Conservation (phyloP, 495 filamentous ascomycete species). For the Daldinia decipiens region DNA sequence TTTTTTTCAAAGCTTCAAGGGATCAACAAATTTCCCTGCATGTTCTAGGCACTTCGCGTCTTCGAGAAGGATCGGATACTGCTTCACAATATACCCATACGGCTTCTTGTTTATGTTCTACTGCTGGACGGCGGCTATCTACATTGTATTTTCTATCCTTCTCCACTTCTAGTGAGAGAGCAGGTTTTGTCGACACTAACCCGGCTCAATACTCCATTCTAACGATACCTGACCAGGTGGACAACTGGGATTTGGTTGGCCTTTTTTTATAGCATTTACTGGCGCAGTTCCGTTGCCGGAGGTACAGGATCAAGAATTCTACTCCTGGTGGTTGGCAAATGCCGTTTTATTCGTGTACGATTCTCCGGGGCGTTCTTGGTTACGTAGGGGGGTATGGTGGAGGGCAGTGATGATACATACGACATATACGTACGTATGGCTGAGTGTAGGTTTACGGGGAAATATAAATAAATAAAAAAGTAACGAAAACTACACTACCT, state of each 20-base stretch:
- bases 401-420: conserved; percentile 19
- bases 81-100: conserved; percentile 39
- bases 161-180: conserved; percentile 10
- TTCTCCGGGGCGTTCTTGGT: conserved; percentile 34
- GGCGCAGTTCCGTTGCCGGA: conserved; percentile 32
- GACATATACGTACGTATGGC: conserved; percentile 18
- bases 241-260: conserved; percentile 30
- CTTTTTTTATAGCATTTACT: conserved; percentile 37
- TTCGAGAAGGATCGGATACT: conserved; percentile 25
- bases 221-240: conserved; percentile 39
- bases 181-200: conserved; percentile 3
- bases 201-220: conserved; percentile 15
- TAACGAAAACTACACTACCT: conserved; percentile 16
- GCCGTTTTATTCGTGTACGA: conserved; percentile 33
- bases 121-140: conserved; percentile 40
- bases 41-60: conserved; percentile 20
- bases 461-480: conserved; percentile 15
- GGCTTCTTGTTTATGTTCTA: conserved; percentile 24
- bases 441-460: conserved; percentile 29
- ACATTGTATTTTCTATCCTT: conserved; percentile 25
- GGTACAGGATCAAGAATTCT: conserved; percentile 30
- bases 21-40: conserved; percentile 19
- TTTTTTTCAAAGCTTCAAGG: conserved; percentile 1
- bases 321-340: conserved; percentile 24
- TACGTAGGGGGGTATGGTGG: conserved; percentile 17